Base-by-base conservation (phyloP, 192 early-diverging fungal species). In the Backusella parvicylindrica region DNA sequence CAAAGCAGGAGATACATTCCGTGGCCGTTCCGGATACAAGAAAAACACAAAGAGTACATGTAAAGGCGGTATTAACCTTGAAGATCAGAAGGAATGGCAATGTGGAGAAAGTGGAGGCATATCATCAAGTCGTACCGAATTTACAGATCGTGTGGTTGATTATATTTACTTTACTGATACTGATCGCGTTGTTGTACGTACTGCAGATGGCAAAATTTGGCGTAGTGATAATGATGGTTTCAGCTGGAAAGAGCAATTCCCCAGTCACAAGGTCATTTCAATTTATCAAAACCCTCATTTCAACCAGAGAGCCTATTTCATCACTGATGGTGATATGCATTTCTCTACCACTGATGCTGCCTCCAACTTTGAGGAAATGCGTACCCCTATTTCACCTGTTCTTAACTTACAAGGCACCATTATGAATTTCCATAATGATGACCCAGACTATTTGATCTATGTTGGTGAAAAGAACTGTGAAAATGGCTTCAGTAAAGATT, bases 401-500 rank as follows among this genome's bases (percentile, higher is more conserved):
- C 74, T 78, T 16, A 63, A 60, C 18, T 72, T 94, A 16, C 82
- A 86, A n/a, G 81, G 86, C 23, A 83, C 84, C 28, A 81, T 90
- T 28, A 67, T 95, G 64, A 88, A 89, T 47, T 99, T 98, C 86
- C 97, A 99, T 74, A 93, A 95, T 15, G 86, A 90, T 1, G 85
- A 94, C 33, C 81, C 89, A 2, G 93, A 95, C 72, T 98, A 93
- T 87, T 71, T 96, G 31, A 87, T 96, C 23, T 98, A 89, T 74
- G 71, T 95, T 50, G 94, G 90, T 26, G 86, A 89, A 65, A 79
- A 73, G 13, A 76, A 74, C 6, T 94, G 92, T 71, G 74, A 76
- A 6, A 64, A 71, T 16, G 76, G 82, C 0, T 74, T 86, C 31
- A 72, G 81, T 0, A 21, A 75, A 21, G 74, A 79, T 8, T 99